Evolutionary conservation across 371 early-diverging fungal species (phyloP).

Genomic region (Mucor velutinosus): DNA sequence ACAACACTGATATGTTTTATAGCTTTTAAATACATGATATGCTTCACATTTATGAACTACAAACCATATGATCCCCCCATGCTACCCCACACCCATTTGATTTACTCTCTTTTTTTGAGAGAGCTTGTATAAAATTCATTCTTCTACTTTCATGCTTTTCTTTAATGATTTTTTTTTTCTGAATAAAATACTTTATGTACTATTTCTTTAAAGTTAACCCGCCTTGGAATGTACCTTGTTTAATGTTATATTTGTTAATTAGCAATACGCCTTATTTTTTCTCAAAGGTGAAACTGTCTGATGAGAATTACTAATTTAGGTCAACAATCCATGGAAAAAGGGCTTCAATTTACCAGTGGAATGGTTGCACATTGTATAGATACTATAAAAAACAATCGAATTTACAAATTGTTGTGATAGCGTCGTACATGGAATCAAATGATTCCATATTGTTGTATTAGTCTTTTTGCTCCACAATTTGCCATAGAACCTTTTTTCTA

Average conservation of each 20-base stretch:
- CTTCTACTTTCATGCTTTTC: neutral
- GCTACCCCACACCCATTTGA: neutral
- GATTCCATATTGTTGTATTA: neutral
- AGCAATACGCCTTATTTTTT: neutral
- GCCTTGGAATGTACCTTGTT: neutral
- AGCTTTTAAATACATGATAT: conserved; percentile 14
- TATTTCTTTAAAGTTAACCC: no score
- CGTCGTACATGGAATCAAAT: neutral
- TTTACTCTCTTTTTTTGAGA: neutral
- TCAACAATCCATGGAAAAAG: neutral
- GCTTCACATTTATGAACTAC: neutral
- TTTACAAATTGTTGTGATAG: neutral
- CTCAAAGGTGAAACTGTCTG: conserved; percentile 1
- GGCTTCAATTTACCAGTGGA: neutral
- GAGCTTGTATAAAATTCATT: conserved; percentile 2
- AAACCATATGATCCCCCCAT: neutral
- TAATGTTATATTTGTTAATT: neutral
- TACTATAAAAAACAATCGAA: neutral
- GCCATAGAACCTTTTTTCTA: neutral
- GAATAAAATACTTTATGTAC: neutral
- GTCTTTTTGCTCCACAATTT: neutral
- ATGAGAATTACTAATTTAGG: neutral
- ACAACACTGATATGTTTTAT: conserved; percentile 26
- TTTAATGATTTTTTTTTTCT: neutral
- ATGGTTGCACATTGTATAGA: neutral